Conservation (phyloP, 495 filamentous ascomycete genomes). For the Xylaria nigripes region DNA sequence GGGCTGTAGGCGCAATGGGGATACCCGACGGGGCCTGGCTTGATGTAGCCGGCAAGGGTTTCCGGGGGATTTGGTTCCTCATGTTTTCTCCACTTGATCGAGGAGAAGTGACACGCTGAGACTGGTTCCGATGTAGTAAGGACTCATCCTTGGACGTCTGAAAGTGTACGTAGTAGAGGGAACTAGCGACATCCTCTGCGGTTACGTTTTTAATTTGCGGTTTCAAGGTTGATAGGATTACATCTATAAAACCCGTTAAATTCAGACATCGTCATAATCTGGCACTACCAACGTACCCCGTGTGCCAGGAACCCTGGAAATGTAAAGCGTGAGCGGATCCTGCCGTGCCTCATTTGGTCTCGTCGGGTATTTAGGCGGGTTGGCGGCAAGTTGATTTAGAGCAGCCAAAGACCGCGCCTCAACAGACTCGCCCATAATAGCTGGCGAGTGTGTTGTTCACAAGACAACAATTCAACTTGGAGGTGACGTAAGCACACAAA, state of each 20-base stretch:
- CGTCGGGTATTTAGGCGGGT: slow-evolving; percentile 75
- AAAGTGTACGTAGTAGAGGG: slow-evolving; percentile 85
- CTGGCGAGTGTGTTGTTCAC: not conserved
- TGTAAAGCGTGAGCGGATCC: slow-evolving; percentile 72
- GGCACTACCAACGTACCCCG: slow-evolving; percentile 48
- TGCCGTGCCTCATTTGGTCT: slow-evolving; percentile 58
- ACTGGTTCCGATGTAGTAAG: slow-evolving; percentile 38
- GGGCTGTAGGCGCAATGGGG: slow-evolving; percentile 3
- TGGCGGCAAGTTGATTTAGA: slow-evolving; percentile 71
- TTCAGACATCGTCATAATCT: slow-evolving; percentile 8
- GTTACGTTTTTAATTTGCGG: slow-evolving; percentile 82
- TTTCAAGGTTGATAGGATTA: slow-evolving; percentile 88
- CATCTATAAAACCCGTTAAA: slow-evolving; percentile 48
- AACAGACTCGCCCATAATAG: slow-evolving; percentile 40
- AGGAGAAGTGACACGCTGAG: slow-evolving; percentile 33
- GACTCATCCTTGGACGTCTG: slow-evolving; percentile 51
- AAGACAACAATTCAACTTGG: not conserved
- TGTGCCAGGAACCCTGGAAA: slow-evolving; percentile 84
- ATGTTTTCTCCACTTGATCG: slow-evolving; percentile 41
- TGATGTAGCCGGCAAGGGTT: slow-evolving; percentile 31
- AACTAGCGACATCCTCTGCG: slow-evolving; percentile 75
- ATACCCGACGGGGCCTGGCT: slow-evolving; percentile 15
- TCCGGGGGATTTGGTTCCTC: slow-evolving; percentile 34
- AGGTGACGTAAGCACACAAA: not conserved
- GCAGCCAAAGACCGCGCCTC: slow-evolving; percentile 78